Conservation (phyloP, 495 filamentous ascomycete genomes). For the Hypomontagnella submonticulosa region DNA sequence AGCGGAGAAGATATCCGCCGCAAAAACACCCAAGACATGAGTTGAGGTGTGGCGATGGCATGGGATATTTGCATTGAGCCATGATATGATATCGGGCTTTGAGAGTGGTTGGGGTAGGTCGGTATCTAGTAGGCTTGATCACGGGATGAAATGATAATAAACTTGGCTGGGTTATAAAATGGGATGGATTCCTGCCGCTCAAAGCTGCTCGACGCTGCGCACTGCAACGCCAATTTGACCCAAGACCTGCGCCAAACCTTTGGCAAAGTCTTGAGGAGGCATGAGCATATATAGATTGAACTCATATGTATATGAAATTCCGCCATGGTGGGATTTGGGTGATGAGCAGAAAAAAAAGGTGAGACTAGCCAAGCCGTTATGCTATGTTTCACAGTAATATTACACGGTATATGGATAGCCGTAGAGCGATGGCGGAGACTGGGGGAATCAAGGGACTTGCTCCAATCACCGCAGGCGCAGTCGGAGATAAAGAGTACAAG, state of each 20-base stretch:
- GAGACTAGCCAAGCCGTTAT: background rate
- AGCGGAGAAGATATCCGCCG: constrained; percentile 57
- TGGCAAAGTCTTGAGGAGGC: background rate
- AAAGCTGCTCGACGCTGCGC: background rate
- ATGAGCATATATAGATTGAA: too few species aligned
- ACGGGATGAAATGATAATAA: background rate
- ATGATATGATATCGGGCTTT: constrained; percentile 1
- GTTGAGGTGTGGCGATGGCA: background rate
- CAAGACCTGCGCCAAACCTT: background rate
- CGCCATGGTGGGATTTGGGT: background rate
- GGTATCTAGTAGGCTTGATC: background rate
- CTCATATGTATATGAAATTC: background rate
- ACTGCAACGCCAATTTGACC: background rate
- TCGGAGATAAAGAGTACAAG: constrained; percentile 20
- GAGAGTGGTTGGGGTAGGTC: background rate
- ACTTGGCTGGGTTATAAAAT: background rate
- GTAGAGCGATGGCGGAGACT: background rate
- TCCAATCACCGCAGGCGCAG: background rate
- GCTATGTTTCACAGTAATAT: constrained; percentile 6
- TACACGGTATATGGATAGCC: too few species aligned
- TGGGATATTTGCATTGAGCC: constrained; percentile 3
- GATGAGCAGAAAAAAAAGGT: background rate
- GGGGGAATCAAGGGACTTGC: background rate
- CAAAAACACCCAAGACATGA: constrained; percentile 51
- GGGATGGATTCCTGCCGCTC: constrained; percentile 3